Conservation (phyloP, 768 basidiomycete genomes). For the Boletus vinaceobasis region DNA sequence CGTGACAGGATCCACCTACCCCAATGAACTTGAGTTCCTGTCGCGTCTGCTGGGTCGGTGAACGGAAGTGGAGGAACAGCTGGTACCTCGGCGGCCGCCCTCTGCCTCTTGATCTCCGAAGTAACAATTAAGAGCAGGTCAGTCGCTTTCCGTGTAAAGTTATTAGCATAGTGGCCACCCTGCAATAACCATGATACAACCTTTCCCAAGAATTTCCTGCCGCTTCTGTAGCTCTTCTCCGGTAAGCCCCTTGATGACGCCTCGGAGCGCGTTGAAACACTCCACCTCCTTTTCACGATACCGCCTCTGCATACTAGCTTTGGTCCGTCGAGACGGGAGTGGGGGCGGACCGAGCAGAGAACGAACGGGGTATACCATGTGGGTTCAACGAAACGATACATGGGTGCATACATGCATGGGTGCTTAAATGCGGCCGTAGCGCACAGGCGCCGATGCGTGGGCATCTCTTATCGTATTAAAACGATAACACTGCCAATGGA, state of each 20-base stretch:
- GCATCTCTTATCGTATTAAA: not conserved
- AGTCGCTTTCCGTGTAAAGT: not conserved
- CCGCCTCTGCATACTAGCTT: constrained; percentile 13
- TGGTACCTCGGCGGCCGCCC: not conserved
- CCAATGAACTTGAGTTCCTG: not conserved
- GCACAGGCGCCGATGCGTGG: not conserved
- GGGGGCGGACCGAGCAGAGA: not conserved
- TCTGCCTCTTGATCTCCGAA: not conserved
- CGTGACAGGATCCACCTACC: not conserved
- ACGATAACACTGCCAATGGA: not conserved
- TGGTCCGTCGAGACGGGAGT: constrained; percentile 2
- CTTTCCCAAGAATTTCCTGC: constrained; percentile 22
- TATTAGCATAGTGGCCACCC: constrained; percentile 3
- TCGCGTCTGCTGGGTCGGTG: not conserved
- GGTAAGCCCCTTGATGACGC: constrained; percentile 17
- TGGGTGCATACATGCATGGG: not conserved
- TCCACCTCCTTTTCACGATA: constrained; percentile 25
- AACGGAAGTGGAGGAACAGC: not conserved
- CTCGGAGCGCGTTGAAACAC: constrained; percentile 12
- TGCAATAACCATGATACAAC: not conserved
- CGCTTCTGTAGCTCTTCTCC: constrained; percentile 15
- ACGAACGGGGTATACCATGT: not conserved
- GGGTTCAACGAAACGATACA: not conserved
- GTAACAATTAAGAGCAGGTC: not conserved
- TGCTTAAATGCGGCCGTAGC: not conserved